Base-by-base conservation (phyloP, 352 stramenopile species). In the Blastocystis sp. region DNA sequence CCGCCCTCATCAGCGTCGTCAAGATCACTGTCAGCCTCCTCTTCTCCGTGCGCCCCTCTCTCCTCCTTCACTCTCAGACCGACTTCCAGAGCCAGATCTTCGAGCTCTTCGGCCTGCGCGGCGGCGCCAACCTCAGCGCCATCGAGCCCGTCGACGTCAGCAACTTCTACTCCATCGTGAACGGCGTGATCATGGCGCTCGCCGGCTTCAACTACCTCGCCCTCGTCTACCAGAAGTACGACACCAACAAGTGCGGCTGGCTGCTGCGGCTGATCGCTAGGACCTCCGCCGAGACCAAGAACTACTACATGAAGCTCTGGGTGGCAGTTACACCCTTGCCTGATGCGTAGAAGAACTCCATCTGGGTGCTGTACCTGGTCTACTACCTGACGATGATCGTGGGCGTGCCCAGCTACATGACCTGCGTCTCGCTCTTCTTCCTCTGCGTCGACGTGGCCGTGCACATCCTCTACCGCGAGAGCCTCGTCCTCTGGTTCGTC, bases 91-190 rank as follows among this genome's bases (percentile, higher is more conserved):
- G n/a, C 48, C 17, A 41, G 21, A 60, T 28, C 17, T 84, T 84
- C 34, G 53, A 67, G 19, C 53, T 84, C 9, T 70, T 84, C 48
- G 74, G 74, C n/a, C 23, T 84, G 21, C 53, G 56, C 10, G 74
- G 74, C 17, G 74, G 74, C 23, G n/a, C 11, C 21, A 21, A 45
- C 40, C 3, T 5, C 2, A 19, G 19, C 1, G 23, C 1, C 3
- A 70, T 84, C 14, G 17, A 53, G 19, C 74, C 74, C 3, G 74
- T 84, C 3, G 52, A 84, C 48, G 74, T 84, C 3, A 43, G 40
- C 53, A 84, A 84, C 34, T 84, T 84, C 60, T 84, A 84, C 61
- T 84, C 74, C 2, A 38, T 84, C 40, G 74, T 84, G 53, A 84
- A 84, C 66, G 74, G 52, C 34, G 48, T 84, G 17, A 84, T 84